phyloP scores from a whole-genome alignment of 139 green algal species.

The Chlorella sp. region DNA sequence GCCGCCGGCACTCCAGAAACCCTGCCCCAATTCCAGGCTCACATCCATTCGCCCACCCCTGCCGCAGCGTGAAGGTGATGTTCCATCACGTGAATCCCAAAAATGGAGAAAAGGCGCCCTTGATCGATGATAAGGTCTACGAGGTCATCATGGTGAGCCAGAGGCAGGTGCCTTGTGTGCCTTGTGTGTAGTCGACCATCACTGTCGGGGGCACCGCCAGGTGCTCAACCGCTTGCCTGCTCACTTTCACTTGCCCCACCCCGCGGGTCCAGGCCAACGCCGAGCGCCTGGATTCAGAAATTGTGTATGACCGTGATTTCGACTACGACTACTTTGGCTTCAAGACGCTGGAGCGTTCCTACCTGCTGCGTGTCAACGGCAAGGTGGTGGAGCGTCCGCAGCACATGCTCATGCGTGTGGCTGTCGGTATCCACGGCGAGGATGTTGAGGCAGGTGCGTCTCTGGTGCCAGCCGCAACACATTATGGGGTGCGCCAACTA shows the following conservation, averaged over 20 bases:
- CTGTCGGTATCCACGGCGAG: conserved; percentile 94
- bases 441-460: conserved; percentile 65
- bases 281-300: conserved; percentile 92
- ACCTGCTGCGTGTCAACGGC: conserved; percentile 96
- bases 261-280: conserved; percentile 61
- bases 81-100: conserved; percentile 91
- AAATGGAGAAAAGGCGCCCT: conserved; percentile 83
- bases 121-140: conserved; percentile 93
- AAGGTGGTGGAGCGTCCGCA: conserved; percentile 98
- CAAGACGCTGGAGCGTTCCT: conserved; percentile 99
- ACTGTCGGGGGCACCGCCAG: too few relatives aligned
- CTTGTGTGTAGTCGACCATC: too few relatives aligned
- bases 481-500: too few relatives aligned
- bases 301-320: conserved; percentile 99
- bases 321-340: conserved; percentile 99
- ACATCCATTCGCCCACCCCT: not conserved
- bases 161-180: too few relatives aligned
- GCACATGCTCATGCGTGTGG: conserved; percentile 99
- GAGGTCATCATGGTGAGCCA: conserved; percentile 88
- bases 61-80: conserved; percentile 92
- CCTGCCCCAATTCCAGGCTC: too few relatives aligned
- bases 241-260: not conserved
- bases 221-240: too few relatives aligned
- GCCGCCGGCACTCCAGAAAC: too few relatives aligned
- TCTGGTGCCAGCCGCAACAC: not conserved